Base-by-base conservation (phyloP, 1,139 yeast species). In the Hanseniaspora sp. region DNA sequence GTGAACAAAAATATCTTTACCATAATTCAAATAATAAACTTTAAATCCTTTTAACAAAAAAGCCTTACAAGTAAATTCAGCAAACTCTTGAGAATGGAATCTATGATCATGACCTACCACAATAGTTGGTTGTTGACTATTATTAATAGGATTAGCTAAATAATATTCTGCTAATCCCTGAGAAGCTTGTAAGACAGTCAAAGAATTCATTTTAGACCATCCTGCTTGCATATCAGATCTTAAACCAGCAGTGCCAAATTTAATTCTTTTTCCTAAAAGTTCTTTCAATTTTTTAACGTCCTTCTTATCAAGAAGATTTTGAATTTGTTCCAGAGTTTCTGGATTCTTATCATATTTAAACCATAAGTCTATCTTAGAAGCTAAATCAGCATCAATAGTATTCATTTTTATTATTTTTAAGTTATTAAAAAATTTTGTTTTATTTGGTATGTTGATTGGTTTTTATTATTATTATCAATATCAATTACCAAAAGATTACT, bases 31-130 rank as follows among this genome's bases (percentile, higher is more conserved):
- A 59, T 74, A 79, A 66, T 78, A 79, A 1, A 92, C 95, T 53
- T 72, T 77, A 61, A 86, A 79, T 0, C 92, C 90, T 29, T 74
- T 71, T n/a, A 74, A 63, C 6, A 84, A 63, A 38, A 95, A 94
- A 1, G 82, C 88, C 56, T 83, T 74, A 1, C 88, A 88, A 0
- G 95, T 76, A 39, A 88, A 73, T 57, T 80, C 79, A 1, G 96
- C 96, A 71, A 83, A 92, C 56, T 83, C 71, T 58, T 73, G 74
- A 0, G 97, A 90, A 64, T 88, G 77, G 69, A 75, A 82, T 45
- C 98, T 74, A 67, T 92, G 97, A 65, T 92, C 98, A 69, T 88
- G 90, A 1, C 97, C 97, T 46, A 92, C 72, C 0, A 88, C 96
- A 23, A 87, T 73, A 0, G 76, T 75, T 9, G 23, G 46, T 11